Evolutionary conservation across 2,329 filamentous ascomycete genomes (phyloP), one percentile per base, ranked within the genome.

Genomic region (Talaromyces funiculosus): DNA sequence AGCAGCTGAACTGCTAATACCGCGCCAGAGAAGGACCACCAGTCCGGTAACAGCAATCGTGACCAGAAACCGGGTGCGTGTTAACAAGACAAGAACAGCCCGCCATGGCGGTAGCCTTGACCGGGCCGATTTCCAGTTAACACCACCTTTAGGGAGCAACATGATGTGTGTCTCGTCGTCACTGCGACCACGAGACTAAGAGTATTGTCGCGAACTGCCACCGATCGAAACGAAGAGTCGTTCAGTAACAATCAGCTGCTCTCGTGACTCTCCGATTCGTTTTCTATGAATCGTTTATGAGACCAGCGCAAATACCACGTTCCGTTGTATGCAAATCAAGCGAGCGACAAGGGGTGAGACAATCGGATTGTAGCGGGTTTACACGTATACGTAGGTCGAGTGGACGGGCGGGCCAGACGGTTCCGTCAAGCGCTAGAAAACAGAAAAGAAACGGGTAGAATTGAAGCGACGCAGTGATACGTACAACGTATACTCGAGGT

Each of bases 131-230:
- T 96, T 97, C 92, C 93, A 97, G 26, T 53, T 59, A 24, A 93
- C 84, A 73, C 90, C 90, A 75, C 89, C 90, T 78, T 96, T 96
- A 66, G 90, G 90, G 69, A 95, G 86, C 80, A 97, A 86, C 92
- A 97, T 97, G n/a, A n/a, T 64, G 67, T 80, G 18, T 14, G 45
- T 29, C 20, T 59, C 57, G 57, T 59, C 43, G 33, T 37, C 43
- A 35, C n/a, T n/a, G n/a, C 12, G 22, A 53, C 40, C n/a, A 38
- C 57, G 40, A 54, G 35, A 57, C 10, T n/a, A 45, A 38, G 29
- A 26, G 16, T 24, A 20, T 10, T 14, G 33, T 56, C 22, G 53
- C 24, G 53, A 56, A 10, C 37, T 24, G 29, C 10, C 24, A 31
- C n/a, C 12, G n/a, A 45, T 57, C 31, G 51, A 33, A n/a, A 35